A percentile compares a stretch with the other conserved stretches of the same genome.
Conservation (phyloP, 2,329 filamentous ascomycete species). For the Claviceps paspali region DNA sequence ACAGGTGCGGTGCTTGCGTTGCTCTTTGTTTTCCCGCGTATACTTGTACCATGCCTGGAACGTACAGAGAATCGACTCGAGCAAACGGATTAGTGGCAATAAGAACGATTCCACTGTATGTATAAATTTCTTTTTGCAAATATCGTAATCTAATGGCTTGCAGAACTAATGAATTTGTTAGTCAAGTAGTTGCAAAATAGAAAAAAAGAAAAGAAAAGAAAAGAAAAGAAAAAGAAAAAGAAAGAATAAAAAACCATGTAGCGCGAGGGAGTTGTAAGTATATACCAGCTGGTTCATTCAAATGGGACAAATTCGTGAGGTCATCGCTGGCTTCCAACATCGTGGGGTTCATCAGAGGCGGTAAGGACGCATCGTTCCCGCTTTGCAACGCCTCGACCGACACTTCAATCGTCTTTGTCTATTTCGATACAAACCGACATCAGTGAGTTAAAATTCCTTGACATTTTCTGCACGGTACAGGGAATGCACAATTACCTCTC, state of each 20-base stretch:
- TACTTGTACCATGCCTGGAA: slow-evolving; percentile 98
- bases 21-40: slow-evolving; percentile 95
- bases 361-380: slow-evolving; percentile 62
- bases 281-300: slow-evolving; percentile 93
- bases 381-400: slow-evolving; percentile 61
- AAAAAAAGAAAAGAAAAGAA: no score
- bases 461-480: background rate
- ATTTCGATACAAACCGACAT: slow-evolving; percentile 5
- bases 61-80: slow-evolving; percentile 92
- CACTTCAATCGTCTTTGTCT: slow-evolving; percentile 71
- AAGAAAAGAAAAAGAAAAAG: no score
- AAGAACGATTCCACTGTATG: slow-evolving; percentile 95
- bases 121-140: slow-evolving; percentile 98
- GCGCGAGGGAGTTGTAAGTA: background rate
- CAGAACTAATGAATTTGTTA: slow-evolving; percentile 46
- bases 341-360: slow-evolving; percentile 92
- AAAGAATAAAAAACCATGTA: no score
- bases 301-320: slow-evolving; percentile 88
- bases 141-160: slow-evolving; percentile 97
- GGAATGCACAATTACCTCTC: slow-evolving; percentile 49
- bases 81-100: slow-evolving; percentile 98
- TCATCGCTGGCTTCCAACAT: slow-evolving; percentile 99
- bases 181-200: no score
- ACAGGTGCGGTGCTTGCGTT: slow-evolving; percentile 92
- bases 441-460: background rate